Base-by-base conservation (phyloP, 441 rosid species). In the Monsonia emarginata region DNA sequence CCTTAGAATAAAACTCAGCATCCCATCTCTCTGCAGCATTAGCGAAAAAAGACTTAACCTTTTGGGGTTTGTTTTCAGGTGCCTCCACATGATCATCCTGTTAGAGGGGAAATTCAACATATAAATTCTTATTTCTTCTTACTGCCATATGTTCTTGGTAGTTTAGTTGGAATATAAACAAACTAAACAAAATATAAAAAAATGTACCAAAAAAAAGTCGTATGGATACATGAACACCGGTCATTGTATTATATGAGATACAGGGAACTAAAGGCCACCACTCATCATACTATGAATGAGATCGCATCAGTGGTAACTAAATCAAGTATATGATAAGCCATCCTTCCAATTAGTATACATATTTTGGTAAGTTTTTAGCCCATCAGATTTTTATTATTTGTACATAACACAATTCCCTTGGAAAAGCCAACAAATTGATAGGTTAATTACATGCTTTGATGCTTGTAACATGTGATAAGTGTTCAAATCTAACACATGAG, bases 1-100 rank as follows among this genome's bases (percentile, higher is more conserved):
- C 90, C 84, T 93, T 90, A 63, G 86, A 83, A 74, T 86, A 93
- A 79, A 86, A 93, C 69, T 90, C 93, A 48, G 97, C 90, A 61
- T 93, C 91, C 96, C 96, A 90, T 73, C 69, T 86, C 66, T 88
- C 84, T 34, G 83, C 77, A 11, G 90, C 96, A 21, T 78, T 75
- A 59, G 78, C 75, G 60, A 92, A 81, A 72, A 85, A 88, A 5
- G 71, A 57, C 56, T 87, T 92, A 0, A 85, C 79, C 84, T 90
- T 92, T 59, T 82, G 82, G 62, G 91, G 73, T 63, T 31, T 36
- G 75, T 85, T 86, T 61, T 88, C 84, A 60, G 80, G 81, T 50
- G 90, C 86, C 80, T 90, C 98, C 74, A 86, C 86, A 60, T 77
- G 86, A 68, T 59, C 81, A 71, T 90, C 87, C 94, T 88, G 84